Conservation (phyloP, 1,139 yeast species). For the Suhomyces terraborum region DNA sequence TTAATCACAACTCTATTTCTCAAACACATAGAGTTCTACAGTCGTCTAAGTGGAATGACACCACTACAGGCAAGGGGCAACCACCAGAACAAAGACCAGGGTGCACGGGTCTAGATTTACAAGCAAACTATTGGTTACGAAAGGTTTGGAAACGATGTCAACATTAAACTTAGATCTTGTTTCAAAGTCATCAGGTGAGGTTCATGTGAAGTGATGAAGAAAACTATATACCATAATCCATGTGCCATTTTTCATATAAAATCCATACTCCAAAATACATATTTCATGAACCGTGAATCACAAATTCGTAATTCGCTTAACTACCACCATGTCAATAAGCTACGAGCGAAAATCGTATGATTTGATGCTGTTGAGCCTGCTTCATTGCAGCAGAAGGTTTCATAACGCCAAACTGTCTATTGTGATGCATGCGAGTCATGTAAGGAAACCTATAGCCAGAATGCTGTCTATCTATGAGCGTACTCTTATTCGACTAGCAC, state of each 20-base stretch:
- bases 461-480: neutral
- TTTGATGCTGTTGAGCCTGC: neutral
- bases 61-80: constrained; percentile 5
- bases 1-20: neutral
- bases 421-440: neutral
- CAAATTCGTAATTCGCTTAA: no score
- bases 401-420: neutral
- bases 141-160: constrained; percentile 2
- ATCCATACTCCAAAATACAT: no score
- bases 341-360: neutral
- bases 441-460: neutral
- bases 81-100: neutral
- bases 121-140: constrained; percentile 4
- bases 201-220: constrained; percentile 1
- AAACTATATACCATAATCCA: neutral
- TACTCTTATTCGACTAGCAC: neutral
- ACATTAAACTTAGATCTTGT: constrained; percentile 1
- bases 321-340: no score
- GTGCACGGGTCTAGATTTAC: constrained; percentile 4
- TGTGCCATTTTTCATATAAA: no score
- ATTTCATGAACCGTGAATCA: no score
- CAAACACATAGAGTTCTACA: neutral
- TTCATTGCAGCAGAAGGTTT: neutral
- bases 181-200: constrained; percentile 5
- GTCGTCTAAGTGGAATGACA: constrained; percentile 6